These are phyloP conservation scores for Lentinula edodes DNA, from an alignment of 768 basidiomycete species.

Conservation along the genomic window DNA sequence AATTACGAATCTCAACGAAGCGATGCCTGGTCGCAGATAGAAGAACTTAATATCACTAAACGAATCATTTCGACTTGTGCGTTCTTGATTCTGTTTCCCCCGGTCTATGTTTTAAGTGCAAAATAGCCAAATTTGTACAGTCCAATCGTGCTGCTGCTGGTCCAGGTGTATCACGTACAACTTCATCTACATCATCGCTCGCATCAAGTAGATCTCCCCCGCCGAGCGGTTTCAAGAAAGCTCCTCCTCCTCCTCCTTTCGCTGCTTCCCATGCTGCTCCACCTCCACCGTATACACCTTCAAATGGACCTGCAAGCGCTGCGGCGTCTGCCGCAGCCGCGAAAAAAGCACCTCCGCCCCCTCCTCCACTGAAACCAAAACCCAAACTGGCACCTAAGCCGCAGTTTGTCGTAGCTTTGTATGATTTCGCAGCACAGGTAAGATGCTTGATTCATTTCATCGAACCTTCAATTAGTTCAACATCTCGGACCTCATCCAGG, in stretches of 20 bases:
- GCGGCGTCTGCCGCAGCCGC: constrained; percentile 30
- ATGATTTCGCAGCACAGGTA: constrained; percentile 91
- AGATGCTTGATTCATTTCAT: constrained; percentile 11
- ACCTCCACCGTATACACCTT: constrained; percentile 43
- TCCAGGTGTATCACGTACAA: constrained; percentile 17
- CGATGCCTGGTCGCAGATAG: constrained; percentile 75
- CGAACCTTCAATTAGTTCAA: not conserved
- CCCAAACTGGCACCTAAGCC: constrained; percentile 60
- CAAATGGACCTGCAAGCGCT: constrained; percentile 14
- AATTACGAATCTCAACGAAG: constrained; percentile 81
- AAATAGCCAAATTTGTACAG: constrained; percentile 64
- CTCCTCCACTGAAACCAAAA: constrained; percentile 87
- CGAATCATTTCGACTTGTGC: constrained; percentile 80
- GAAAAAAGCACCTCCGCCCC: constrained; percentile 85
- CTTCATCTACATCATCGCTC: constrained; percentile 22
- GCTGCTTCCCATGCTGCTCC: constrained; percentile 25
- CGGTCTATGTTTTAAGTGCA: not conserved
- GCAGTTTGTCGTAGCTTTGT: constrained; percentile 86
- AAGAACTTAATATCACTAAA: constrained; percentile 77
- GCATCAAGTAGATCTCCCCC: constrained; percentile 19
- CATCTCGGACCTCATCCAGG: constrained; percentile 30
- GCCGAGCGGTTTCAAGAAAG: constrained; percentile 39
- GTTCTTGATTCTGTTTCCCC: constrained; percentile 20
- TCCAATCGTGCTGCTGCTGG: constrained; percentile 32
- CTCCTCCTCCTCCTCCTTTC: constrained; percentile 43